phyloP scores from a whole-genome alignment of 2,329 filamentous ascomycete species.

The Trichoderma lentiforme region DNA sequence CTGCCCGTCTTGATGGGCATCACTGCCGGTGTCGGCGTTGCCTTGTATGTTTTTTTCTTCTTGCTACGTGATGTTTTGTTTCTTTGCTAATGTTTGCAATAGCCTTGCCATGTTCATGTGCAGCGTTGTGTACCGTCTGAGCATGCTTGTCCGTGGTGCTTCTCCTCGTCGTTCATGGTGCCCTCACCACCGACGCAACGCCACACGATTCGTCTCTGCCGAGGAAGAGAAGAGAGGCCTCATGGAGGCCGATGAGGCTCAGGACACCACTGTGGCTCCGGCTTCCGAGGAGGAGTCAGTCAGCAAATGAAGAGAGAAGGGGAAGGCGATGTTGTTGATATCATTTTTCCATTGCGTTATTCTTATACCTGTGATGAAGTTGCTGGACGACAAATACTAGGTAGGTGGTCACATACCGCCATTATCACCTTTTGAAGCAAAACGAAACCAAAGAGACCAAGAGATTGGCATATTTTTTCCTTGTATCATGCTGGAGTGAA shows the following conservation, averaged over 20 bases:
- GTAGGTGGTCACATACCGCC: neutral
- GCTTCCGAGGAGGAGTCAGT: conserved; percentile 30
- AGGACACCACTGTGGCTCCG: conserved; percentile 27
- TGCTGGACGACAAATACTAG: neutral
- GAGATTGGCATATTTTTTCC: neutral
- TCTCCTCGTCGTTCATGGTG: conserved; percentile 16
- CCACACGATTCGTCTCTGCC: neutral
- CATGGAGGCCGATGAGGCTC: conserved; percentile 37
- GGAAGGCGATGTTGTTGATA: neutral
- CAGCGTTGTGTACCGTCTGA: conserved; percentile 57
- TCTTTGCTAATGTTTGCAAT: conserved; percentile 27
- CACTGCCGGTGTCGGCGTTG: conserved; percentile 63
- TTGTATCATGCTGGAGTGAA: neutral
- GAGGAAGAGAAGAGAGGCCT: conserved; percentile 51
- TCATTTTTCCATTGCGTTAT: conserved; percentile 12
- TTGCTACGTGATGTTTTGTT: neutral
- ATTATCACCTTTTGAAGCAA: neutral
- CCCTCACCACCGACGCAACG: conserved; percentile 14
- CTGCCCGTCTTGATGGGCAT: conserved; percentile 68
- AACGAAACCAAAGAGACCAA: neutral
- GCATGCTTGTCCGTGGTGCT: conserved; percentile 45
- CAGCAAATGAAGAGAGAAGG: neutral
- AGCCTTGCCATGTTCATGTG: conserved; percentile 65
- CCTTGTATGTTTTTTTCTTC: conserved; percentile 47
- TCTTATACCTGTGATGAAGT: conserved; percentile 1